Conservation (phyloP, 345 rosid species). For the Stellera chamaejasme region DNA sequence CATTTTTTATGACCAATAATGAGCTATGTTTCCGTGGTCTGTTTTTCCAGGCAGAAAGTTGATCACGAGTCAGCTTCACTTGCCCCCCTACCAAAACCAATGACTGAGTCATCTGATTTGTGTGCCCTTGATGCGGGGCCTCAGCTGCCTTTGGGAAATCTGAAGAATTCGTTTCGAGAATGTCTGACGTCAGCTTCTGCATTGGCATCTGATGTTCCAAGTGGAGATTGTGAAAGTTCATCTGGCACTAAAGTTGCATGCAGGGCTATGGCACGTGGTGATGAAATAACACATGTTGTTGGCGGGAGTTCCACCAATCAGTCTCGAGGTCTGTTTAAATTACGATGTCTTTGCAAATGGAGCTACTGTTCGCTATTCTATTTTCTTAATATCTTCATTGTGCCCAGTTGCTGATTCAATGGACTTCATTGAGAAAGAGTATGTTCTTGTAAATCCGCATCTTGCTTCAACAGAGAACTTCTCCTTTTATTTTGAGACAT, state of each 20-base stretch:
- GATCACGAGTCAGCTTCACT: conserved; percentile 17
- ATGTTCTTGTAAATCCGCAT: conserved; percentile 58
- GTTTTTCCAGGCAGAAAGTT: conserved; percentile 30
- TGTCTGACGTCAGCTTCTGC: conserved; percentile 20
- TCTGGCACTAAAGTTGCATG: conserved; percentile 14
- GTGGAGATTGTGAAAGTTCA: conserved; percentile 13
- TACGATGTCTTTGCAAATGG: conserved; percentile 5
- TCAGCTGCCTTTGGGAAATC: conserved; percentile 17
- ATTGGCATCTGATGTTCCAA: conserved; percentile 16
- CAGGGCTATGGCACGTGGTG: conserved; percentile 18
- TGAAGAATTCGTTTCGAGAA: conserved; percentile 7
- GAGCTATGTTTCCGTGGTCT: conserved; percentile 3
- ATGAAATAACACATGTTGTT: conserved; percentile 23
- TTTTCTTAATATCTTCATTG: conserved; percentile 13
- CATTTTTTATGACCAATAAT: too few species aligned
- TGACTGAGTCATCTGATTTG: conserved; percentile 22
- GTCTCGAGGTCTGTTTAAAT: conserved; percentile 31
- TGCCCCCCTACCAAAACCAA: conserved; percentile 14
- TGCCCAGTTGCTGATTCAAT: conserved; percentile 41
- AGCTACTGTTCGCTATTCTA: background rate
- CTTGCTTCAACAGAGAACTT: conserved; percentile 41
- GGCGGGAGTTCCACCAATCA: conserved; percentile 30
- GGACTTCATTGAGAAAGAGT: conserved; percentile 67
- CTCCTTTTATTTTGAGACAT: conserved; percentile 50
- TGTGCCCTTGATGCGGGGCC: conserved; percentile 27